Conservation (phyloP, 176 grass and related monocot genomes). For the Raddia guianensis region DNA sequence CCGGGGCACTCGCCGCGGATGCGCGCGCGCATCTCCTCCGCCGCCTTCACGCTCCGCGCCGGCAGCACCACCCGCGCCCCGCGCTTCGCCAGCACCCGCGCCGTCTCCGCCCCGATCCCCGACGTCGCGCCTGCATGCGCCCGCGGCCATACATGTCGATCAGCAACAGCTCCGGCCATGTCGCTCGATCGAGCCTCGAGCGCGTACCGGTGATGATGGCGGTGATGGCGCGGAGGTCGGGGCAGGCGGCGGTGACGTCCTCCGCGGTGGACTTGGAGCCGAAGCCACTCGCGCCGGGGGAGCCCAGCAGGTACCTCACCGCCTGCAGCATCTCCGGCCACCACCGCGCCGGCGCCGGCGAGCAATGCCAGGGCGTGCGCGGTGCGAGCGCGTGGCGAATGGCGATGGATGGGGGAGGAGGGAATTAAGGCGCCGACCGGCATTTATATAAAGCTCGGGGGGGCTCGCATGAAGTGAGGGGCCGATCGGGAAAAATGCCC, state of each 20-base stretch:
- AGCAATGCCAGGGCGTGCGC: neutral
- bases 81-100: slow-evolving; percentile 84
- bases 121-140: slow-evolving; percentile 67
- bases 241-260: slow-evolving; percentile 48
- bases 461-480: neutral
- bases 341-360: neutral
- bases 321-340: slow-evolving; percentile 60
- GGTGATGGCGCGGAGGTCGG: slow-evolving; percentile 50
- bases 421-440: slow-evolving; percentile 40
- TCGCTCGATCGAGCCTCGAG: too few species aligned
- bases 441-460: slow-evolving; percentile 65
- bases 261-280: slow-evolving; percentile 86
- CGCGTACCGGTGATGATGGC: slow-evolving; percentile 73
- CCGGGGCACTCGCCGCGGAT: slow-evolving; percentile 55
- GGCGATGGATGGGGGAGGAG: neutral
- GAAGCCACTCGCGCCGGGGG: slow-evolving; percentile 66
- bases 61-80: slow-evolving; percentile 77
- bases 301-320: slow-evolving; percentile 73
- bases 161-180: too few species aligned
- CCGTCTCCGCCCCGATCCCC: slow-evolving; percentile 90
- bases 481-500: neutral
- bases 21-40: slow-evolving; percentile 70
- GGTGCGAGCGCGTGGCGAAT: neutral
- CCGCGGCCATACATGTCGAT: too few species aligned
- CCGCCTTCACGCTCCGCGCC: slow-evolving; percentile 75